Conservation (phyloP, 139 green algal species). For the Tetradesmus lagerheimii region DNA sequence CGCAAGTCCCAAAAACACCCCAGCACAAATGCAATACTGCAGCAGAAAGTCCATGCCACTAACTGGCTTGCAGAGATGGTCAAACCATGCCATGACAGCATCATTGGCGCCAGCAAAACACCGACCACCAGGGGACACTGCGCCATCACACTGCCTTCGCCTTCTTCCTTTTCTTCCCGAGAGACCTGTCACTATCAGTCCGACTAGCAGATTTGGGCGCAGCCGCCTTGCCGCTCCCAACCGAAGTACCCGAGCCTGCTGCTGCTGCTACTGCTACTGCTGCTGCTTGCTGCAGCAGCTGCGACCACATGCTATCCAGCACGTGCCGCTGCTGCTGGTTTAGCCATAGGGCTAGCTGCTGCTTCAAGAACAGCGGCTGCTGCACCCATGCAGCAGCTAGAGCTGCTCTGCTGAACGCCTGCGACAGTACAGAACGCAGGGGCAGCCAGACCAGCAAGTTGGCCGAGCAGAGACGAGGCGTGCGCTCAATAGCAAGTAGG, state of each 20-base stretch:
- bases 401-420: conserved; percentile 55
- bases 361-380: conserved; percentile 61
- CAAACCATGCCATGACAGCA: no score
- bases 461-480: not conserved
- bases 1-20: no score
- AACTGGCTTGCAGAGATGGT: no score
- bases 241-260: not conserved
- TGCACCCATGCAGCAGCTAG: conserved; percentile 64
- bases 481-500: no score
- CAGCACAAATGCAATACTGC: no score
- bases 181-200: not conserved
- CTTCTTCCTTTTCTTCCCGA: not conserved
- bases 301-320: conserved; percentile 70
- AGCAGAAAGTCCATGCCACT: no score
- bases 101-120: no score
- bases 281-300: conserved; percentile 35
- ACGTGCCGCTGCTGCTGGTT: conserved; percentile 39
- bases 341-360: conserved; percentile 75
- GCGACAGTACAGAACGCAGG: not conserved
- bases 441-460: not conserved
- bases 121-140: no score
- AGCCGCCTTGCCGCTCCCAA: not conserved
- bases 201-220: not conserved
- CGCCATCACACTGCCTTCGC: not conserved
- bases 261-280: not conserved